Percentiles rank a stretch among this genome's conserved stretches.
These are phyloP conservation scores for Haematococcus sp. DNA, from an alignment of 139 green algal genomes.

Conservation along the genomic window DNA sequence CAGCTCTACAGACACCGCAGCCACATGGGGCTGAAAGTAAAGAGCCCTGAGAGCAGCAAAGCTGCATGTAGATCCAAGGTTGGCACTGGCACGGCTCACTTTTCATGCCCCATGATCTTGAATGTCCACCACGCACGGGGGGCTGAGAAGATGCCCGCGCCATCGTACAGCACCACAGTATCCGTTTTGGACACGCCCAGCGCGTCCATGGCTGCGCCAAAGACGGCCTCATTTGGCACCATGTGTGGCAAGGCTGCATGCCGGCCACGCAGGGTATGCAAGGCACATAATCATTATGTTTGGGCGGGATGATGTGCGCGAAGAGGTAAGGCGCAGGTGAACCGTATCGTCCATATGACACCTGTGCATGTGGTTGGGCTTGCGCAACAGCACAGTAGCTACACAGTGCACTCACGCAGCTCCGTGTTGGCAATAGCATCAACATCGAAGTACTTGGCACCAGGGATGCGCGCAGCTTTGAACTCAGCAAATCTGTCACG, in stretches of 20 bases:
- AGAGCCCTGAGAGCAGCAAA: too few species aligned
- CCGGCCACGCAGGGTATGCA: background rate
- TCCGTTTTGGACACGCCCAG: constrained; percentile 70
- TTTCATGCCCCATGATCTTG: constrained; percentile 34
- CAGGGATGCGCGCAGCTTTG: constrained; percentile 63
- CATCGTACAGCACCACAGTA: constrained; percentile 89
- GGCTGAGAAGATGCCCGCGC: constrained; percentile 81
- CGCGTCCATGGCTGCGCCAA: constrained; percentile 80
- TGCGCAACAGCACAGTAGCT: too few species aligned
- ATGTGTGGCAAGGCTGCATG: constrained; percentile 68
- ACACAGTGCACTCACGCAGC: too few species aligned
- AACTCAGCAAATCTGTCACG: constrained; percentile 59
- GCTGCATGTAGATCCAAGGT: too few species aligned
- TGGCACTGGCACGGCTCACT: too few species aligned
- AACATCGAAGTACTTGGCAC: constrained; percentile 72
- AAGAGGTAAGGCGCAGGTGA: too few species aligned
- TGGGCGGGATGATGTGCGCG: too few species aligned
- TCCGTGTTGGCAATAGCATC: constrained; percentile 47
- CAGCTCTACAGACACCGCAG: too few species aligned
- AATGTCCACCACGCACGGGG: constrained; percentile 93
- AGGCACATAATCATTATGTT: too few species aligned
- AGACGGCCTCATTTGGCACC: constrained; percentile 63
- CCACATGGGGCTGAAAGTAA: too few species aligned
- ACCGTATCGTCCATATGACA: too few species aligned
- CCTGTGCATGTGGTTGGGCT: too few species aligned